A percentile compares a stretch with the other conserved stretches of the same genome.
Conservation (phyloP, 768 basidiomycete species). For the Boletus tomentosulus region DNA sequence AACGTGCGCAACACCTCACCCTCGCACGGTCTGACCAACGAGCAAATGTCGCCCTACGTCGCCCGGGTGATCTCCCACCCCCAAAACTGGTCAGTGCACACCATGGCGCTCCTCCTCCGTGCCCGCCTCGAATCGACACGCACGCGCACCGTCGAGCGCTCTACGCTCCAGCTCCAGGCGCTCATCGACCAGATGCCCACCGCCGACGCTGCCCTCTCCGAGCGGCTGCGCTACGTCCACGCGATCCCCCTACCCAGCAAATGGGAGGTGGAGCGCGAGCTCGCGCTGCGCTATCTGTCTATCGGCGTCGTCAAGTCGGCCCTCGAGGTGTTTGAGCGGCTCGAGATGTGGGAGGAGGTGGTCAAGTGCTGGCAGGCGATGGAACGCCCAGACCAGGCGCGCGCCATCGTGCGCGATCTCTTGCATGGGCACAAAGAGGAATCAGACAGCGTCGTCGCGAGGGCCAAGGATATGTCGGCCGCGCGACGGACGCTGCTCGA, state of each 20-base stretch:
- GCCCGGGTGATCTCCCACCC: constrained; percentile 86
- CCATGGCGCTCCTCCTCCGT: constrained; percentile 91
- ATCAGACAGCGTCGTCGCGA: constrained; percentile 62
- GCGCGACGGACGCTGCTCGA: constrained; percentile 48
- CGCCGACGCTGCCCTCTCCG: constrained; percentile 65
- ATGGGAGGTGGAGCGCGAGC: constrained; percentile 92
- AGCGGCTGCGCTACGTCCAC: constrained; percentile 79
- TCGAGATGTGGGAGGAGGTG: constrained; percentile 99
- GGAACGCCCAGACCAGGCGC: constrained; percentile 74
- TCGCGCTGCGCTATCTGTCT: constrained; percentile 76
- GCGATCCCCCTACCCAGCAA: constrained; percentile 78
- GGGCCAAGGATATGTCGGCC: constrained; percentile 50
- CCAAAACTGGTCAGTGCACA: constrained; percentile 93
- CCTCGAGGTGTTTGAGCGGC: constrained; percentile 86
- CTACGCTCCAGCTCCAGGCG: constrained; percentile 89
- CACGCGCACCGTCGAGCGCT: constrained; percentile 89
- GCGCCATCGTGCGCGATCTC: constrained; percentile 78
- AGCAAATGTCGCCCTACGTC: constrained; percentile 93
- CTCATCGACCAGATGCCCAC: constrained; percentile 96
- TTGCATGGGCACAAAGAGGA: constrained; percentile 83
- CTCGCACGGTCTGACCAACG: constrained; percentile 81
- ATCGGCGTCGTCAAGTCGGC: constrained; percentile 89
- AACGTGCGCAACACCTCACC: constrained; percentile 89
- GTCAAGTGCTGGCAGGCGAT: constrained; percentile 82
- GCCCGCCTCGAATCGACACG: constrained; percentile 86